Base-by-base conservation (phyloP, 1,284 basidiomycete species). In the Pascua guehoae region DNA sequence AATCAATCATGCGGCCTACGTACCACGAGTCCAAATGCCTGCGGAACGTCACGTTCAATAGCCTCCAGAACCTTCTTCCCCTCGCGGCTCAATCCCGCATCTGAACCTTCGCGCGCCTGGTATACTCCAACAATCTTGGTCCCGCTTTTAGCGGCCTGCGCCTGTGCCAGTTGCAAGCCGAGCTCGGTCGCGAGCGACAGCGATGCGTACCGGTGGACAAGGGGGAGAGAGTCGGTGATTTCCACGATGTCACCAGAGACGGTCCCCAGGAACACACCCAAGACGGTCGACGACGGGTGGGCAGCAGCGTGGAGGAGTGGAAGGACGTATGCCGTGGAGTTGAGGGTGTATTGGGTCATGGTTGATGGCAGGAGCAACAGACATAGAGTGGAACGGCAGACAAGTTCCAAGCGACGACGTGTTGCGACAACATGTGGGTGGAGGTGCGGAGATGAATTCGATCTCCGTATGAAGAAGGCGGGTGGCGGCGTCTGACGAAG, bases 251-350 rank as follows among this genome's bases (percentile, higher is more conserved):
- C 39, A 24, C 57, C 45, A 8, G 59, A 48, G 38, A 49, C 42
- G n/a, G 58, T 49, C 12, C 68, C 71, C 50, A 79, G 66, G 51
- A 80, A 71, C 36, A 79, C 61, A n/a, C 79, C 79, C n/a, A 67
- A 56, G 43, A 74, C 66, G 17, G 72, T 70, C 7, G 61, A 59
- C 3, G 70, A 67, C 0, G 75, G 74, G 62, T 77, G 70, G 36
- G 67, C 54, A 11, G 71, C 71, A 5, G 71, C 67, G 51, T 75
- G 73, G 0, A 73, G 63, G n/a, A 75, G 61, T 5, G 71, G 70
- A 0, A 73, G 47, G 24, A 66, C 48, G 57, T 71, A 73, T 3
- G 70, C 60, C 16, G 47, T 11, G 0, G 67, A 24, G 2, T 58
- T 50, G 52, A 74, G 59, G 16, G 56, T 58, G 47, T 52, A 54